phyloP scores from a whole-genome alignment of 2,329 filamentous ascomycete genomes.

The Colletotrichum chlorophyti region DNA sequence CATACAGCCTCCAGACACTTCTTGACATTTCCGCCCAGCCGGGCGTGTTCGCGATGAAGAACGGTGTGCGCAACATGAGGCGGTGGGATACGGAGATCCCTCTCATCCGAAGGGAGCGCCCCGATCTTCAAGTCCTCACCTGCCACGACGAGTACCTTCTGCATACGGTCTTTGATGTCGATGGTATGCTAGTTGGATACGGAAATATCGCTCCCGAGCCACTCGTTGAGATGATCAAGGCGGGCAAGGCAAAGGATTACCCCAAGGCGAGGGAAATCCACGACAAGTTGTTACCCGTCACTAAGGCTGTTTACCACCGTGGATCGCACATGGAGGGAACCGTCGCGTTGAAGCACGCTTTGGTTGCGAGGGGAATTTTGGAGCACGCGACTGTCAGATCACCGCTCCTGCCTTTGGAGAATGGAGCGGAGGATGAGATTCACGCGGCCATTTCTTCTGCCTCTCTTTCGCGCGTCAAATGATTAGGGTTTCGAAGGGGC shows the following conservation, averaged over 20 bases:
- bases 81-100: conserved; percentile 63
- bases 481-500: too few relatives aligned
- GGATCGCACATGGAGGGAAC: conserved; percentile 63
- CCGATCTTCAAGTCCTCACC: conserved; percentile 56
- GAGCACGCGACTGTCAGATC: conserved; percentile 57
- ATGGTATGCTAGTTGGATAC: conserved; percentile 61
- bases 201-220: conserved; percentile 59
- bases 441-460: conserved; percentile 44
- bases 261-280: conserved; percentile 54
- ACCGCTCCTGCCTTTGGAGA: conserved; percentile 49
- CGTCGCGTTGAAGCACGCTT: conserved; percentile 57
- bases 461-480: conserved; percentile 27
- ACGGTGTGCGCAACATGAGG: conserved; percentile 63
- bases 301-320: conserved; percentile 60
- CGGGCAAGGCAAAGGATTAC: conserved; percentile 57
- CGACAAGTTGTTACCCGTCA: conserved; percentile 56
- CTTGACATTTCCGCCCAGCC: conserved; percentile 59
- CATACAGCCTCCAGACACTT: conserved; percentile 57
- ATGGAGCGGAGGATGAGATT: conserved; percentile 51
- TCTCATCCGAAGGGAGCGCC: conserved; percentile 54
- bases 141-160: conserved; percentile 61
- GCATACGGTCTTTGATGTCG: conserved; percentile 58
- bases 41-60: conserved; percentile 63
- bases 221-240: conserved; percentile 55
- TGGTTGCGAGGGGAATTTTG: conserved; percentile 57